A percentile compares a stretch with the other conserved stretches of the same genome.
phyloP scores from a whole-genome alignment of 495 filamentous ascomycete species.

The Daldinia decipiens region DNA sequence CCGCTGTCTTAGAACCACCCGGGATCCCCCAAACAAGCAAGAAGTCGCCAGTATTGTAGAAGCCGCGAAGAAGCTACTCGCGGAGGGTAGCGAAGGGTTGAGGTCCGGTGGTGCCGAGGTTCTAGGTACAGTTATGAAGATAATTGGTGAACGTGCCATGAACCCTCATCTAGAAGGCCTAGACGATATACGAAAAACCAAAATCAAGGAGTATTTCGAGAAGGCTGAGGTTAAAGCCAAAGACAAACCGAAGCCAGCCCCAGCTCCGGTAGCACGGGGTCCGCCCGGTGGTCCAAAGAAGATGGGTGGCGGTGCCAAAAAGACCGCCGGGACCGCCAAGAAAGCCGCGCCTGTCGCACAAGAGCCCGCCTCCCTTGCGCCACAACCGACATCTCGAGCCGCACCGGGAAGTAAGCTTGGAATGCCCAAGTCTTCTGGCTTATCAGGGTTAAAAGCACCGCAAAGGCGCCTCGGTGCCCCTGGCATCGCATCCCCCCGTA shows the following conservation, averaged over 20 bases:
- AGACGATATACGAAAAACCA: conserved; percentile 94
- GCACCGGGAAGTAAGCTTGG: conserved; percentile 70
- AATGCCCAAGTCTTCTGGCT: conserved; percentile 71
- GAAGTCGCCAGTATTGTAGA: conserved; percentile 89
- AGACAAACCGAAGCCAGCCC: conserved; percentile 89
- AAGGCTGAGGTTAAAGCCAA: conserved; percentile 95
- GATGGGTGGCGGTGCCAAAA: conserved; percentile 51
- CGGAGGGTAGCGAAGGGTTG: conserved; percentile 85
- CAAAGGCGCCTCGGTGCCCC: conserved; percentile 70
- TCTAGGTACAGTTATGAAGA: conserved; percentile 97
- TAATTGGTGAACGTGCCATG: conserved; percentile 97
- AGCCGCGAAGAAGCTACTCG: conserved; percentile 83
- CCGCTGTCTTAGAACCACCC: conserved; percentile 83
- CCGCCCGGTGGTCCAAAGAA: conserved; percentile 65
- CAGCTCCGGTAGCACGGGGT: conserved; percentile 70
- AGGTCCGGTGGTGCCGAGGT: conserved; percentile 90
- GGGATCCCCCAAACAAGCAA: conserved; percentile 81
- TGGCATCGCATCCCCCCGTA: conserved; percentile 70
- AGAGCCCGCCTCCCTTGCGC: conserved; percentile 58
- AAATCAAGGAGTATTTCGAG: conserved; percentile 95
- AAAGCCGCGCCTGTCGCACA: conserved; percentile 59
- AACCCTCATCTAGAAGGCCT: conserved; percentile 91
- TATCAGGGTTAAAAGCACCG: conserved; percentile 75
- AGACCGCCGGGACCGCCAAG: conserved; percentile 54
- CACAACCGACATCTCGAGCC: conserved; percentile 68